phyloP scores from a whole-genome alignment of 202 grass and related monocot genomes.

The Setaria italica region DNA sequence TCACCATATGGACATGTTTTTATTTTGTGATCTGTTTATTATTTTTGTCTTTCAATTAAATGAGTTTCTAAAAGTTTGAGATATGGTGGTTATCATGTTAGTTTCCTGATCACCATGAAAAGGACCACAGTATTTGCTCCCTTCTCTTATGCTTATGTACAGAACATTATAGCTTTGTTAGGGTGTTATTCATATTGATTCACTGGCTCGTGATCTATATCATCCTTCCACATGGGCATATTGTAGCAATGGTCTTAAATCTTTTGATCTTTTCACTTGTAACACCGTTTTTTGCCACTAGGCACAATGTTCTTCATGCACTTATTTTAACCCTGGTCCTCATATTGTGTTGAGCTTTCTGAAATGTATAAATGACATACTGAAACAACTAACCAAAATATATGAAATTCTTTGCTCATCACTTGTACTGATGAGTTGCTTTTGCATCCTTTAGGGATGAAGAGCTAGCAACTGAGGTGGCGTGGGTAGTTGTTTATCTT shows the following conservation, averaged over 20 bases:
- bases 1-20: conserved; percentile 38
- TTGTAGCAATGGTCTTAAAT: conserved; percentile 1
- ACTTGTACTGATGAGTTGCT: conserved; percentile 22
- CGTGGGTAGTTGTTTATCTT: conserved; percentile 96
- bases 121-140: neutral
- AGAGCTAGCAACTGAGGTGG: conserved; percentile 90
- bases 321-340: neutral
- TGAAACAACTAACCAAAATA: neutral
- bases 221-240: neutral
- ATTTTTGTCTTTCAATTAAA: conserved; percentile 18
- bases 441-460: conserved; percentile 72
- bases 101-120: conserved; percentile 1
- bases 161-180: neutral
- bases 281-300: neutral
- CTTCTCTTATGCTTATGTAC: conserved; percentile 1
- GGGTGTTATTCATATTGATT: conserved; percentile 11
- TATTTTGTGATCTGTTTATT: conserved; percentile 7
- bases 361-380: conserved; percentile 13
- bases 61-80: conserved; percentile 11
- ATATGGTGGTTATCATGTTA: conserved; percentile 31
- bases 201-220: conserved; percentile 18
- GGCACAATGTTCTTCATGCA: conserved; percentile 11
- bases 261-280: neutral
- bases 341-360: conserved; percentile 13
- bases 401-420: conserved; percentile 19